phyloP scores from a whole-genome alignment of 495 filamentous ascomycete species.

The Aspergillus bridgeri region DNA sequence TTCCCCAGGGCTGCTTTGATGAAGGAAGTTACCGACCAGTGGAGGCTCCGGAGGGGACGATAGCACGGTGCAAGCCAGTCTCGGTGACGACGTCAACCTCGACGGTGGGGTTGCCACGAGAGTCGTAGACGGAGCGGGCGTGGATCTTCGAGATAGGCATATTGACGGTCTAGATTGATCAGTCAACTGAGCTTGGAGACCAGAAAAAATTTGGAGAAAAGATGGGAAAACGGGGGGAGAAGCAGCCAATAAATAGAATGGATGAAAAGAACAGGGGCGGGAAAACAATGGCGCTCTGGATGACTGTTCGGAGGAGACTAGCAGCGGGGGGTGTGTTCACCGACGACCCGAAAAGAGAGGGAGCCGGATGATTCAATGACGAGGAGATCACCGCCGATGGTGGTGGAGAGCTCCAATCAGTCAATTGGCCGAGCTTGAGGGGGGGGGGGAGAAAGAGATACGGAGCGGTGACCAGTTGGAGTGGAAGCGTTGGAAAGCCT shows the following conservation, averaged over 20 bases:
- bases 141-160: slow-evolving; percentile 99
- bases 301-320: slow-evolving; percentile 34
- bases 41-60: slow-evolving; percentile 97
- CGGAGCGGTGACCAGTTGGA: background rate
- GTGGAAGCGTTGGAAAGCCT: background rate
- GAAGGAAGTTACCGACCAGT: slow-evolving; percentile 63
- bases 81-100: slow-evolving; percentile 96
- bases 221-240: slow-evolving; percentile 1
- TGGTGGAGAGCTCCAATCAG: slow-evolving; percentile 19
- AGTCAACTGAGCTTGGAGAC: slow-evolving; percentile 14
- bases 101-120: slow-evolving; percentile 95
- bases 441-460: background rate
- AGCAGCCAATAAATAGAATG: slow-evolving; percentile 19
- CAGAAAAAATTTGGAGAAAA: slow-evolving; percentile 13
- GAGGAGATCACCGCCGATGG: slow-evolving; percentile 10
- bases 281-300: slow-evolving; percentile 21
- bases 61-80: slow-evolving; percentile 95
- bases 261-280: slow-evolving; percentile 13
- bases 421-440: slow-evolving; percentile 19
- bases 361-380: slow-evolving; percentile 22
- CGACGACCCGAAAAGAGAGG: slow-evolving; percentile 48
- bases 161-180: slow-evolving; percentile 37
- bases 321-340: slow-evolving; percentile 40
- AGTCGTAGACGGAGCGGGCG: slow-evolving; percentile 99
- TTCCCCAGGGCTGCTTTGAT: background rate